Conservation (phyloP, 352 stramenopile genomes). For the Phytophthora boehmeriae region DNA sequence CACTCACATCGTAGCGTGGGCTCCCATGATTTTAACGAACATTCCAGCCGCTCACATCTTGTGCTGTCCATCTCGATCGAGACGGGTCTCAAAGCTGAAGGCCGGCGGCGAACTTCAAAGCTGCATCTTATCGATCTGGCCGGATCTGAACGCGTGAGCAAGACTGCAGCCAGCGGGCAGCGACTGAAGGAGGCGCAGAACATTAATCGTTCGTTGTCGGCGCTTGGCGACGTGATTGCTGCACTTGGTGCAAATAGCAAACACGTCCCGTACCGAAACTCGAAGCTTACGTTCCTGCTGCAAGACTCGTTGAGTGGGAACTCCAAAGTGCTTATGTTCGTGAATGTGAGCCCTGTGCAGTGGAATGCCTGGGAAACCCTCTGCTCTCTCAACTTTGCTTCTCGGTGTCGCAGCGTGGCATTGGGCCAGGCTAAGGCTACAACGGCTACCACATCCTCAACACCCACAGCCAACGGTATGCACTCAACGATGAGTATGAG, state of each 20-base stretch:
- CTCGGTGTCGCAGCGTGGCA: slow-evolving; percentile 86
- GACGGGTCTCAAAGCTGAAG: slow-evolving; percentile 45
- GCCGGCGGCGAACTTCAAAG: slow-evolving; percentile 59
- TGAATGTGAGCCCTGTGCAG: slow-evolving; percentile 88
- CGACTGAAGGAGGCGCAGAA: slow-evolving; percentile 95
- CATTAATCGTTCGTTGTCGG: slow-evolving; percentile 96
- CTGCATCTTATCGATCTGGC: slow-evolving; percentile 91
- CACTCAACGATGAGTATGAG: slow-evolving; percentile 42
- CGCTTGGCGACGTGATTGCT: slow-evolving; percentile 95
- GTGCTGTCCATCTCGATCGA: slow-evolving; percentile 91
- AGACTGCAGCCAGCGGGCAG: slow-evolving; percentile 91
- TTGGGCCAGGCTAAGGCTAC: slow-evolving; percentile 82
- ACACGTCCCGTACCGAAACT: slow-evolving; percentile 97
- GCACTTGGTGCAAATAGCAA: slow-evolving; percentile 86
- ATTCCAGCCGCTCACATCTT: slow-evolving; percentile 91
- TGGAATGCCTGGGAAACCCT: slow-evolving; percentile 90
- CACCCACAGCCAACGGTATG: slow-evolving; percentile 30
- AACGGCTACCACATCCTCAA: slow-evolving; percentile 13
- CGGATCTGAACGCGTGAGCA: slow-evolving; percentile 87
- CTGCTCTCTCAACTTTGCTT: slow-evolving; percentile 92
- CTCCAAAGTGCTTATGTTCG: slow-evolving; percentile 88
- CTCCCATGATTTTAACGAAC: slow-evolving; percentile 93
- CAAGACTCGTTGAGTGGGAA: slow-evolving; percentile 84
- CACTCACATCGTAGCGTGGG: slow-evolving; percentile 89
- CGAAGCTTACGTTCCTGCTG: slow-evolving; percentile 93